These are phyloP conservation scores for Curvularia eragrostidis DNA, from an alignment of 2,329 filamentous ascomycete genomes.

Conservation along the genomic window DNA sequence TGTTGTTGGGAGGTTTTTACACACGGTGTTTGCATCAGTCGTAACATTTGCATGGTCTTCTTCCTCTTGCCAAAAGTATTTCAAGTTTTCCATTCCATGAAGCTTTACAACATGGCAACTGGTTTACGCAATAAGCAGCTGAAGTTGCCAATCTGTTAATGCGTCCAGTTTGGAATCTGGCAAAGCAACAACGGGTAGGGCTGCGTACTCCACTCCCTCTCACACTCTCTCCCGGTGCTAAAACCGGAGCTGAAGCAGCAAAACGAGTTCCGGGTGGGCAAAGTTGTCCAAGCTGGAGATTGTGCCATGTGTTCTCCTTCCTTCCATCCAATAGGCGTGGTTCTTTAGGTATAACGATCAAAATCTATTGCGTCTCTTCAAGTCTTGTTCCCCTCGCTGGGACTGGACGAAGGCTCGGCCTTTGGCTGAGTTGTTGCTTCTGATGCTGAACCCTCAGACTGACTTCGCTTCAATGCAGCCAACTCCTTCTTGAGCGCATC, in stretches of 20 bases:
- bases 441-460: slow-evolving; percentile 18
- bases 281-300: not conserved
- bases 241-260: not conserved
- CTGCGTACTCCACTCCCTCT: no score
- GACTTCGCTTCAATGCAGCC: slow-evolving; percentile 35
- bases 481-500: slow-evolving; percentile 59
- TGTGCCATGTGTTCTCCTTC: not conserved
- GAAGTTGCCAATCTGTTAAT: not conserved
- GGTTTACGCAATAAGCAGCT: not conserved
- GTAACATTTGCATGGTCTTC: no score
- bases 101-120: not conserved
- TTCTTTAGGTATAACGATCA: not conserved
- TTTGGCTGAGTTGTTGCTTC: slow-evolving; percentile 20
- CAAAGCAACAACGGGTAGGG: not conserved
- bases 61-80: not conserved
- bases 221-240: not conserved
- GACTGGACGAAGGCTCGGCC: slow-evolving; percentile 22
- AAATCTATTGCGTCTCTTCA: slow-evolving; percentile 12
- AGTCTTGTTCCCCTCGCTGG: slow-evolving; percentile 20
- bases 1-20: no score
- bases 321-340: not conserved
- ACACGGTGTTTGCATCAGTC: not conserved
- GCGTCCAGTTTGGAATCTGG: not conserved
- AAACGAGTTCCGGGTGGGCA: no score
- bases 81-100: not conserved